phyloP scores from a whole-genome alignment of 805 yeast genomes.

The Hanseniaspora singularis region DNA sequence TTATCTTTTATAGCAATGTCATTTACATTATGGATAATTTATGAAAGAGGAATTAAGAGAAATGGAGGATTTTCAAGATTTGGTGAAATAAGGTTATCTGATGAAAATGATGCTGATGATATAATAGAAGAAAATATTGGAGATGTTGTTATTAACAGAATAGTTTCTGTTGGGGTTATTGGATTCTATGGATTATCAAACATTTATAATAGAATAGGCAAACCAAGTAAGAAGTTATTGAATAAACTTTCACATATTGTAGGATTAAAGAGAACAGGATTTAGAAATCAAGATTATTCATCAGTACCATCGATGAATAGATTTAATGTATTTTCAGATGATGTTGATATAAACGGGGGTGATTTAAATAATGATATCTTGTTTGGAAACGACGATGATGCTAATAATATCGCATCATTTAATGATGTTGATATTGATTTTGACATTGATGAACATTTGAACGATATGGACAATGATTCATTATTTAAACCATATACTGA shows the following conservation, averaged over 20 bases:
- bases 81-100: slow-evolving; percentile 79
- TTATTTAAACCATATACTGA: slow-evolving; percentile 18
- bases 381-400: slow-evolving; percentile 37
- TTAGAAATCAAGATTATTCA: slow-evolving; percentile 15
- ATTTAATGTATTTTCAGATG: slow-evolving; percentile 26
- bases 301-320: slow-evolving; percentile 24
- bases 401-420: slow-evolving; percentile 36
- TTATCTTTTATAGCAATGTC: slow-evolving; percentile 45
- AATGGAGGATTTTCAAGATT: slow-evolving; percentile 65
- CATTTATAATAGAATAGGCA: slow-evolving; percentile 13
- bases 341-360: slow-evolving; percentile 18
- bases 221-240: background rate
- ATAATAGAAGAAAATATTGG: slow-evolving; percentile 50
- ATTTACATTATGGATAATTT: slow-evolving; percentile 54
- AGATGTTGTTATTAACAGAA: slow-evolving; percentile 46
- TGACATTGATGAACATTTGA: slow-evolving; percentile 29
- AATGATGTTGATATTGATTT: slow-evolving; percentile 28
- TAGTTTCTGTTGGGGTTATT: slow-evolving; percentile 47
- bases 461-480: slow-evolving; percentile 17
- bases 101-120: slow-evolving; percentile 52
- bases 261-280: slow-evolving; percentile 10
- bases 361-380: slow-evolving; percentile 26
- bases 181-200: slow-evolving; percentile 32
- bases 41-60: slow-evolving; percentile 67
- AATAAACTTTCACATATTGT: slow-evolving; percentile 6